Conservation (phyloP, 192 early-diverging fungal species). For the Dimargaris cristalligena region DNA sequence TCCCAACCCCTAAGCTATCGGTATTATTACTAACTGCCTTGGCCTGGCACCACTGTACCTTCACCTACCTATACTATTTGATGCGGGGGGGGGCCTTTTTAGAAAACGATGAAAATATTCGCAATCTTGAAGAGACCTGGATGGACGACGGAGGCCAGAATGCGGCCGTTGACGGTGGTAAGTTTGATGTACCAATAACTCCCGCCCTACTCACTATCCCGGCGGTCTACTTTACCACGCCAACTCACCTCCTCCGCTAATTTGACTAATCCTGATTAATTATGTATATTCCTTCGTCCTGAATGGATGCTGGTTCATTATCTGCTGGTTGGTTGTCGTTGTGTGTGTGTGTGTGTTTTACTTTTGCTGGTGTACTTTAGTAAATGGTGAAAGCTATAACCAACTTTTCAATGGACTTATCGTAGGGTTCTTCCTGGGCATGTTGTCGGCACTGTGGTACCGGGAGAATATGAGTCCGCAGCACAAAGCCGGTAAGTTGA, state of each 20-base stretch:
- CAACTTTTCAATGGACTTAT: slow-evolving; percentile 38
- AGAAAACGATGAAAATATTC: slow-evolving; percentile 22
- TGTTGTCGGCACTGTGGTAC: slow-evolving; percentile 35
- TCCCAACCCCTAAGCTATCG: background rate
- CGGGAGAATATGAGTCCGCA: slow-evolving; percentile 28
- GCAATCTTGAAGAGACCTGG: slow-evolving; percentile 35
- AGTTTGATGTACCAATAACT: no score
- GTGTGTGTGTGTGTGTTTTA: no score
- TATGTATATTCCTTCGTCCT: slow-evolving; percentile 7
- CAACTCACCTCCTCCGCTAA: background rate
- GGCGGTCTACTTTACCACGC: background rate
- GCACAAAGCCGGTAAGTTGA: slow-evolving; percentile 31
- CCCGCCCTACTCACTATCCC: no score
- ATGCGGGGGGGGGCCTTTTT: no score
- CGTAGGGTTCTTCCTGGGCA: slow-evolving; percentile 35
- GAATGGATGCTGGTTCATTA: slow-evolving; percentile 14
- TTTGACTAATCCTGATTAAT: background rate
- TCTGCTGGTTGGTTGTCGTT: no score
- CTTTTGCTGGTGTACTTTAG: no score
- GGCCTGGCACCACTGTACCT: no score
- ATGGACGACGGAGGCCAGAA: slow-evolving; percentile 33
- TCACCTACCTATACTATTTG: no score
- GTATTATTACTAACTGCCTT: background rate
- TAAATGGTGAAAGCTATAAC: slow-evolving; percentile 24
- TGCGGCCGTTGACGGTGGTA: slow-evolving; percentile 35